Evolutionary conservation across 805 yeast genomes (phyloP).

Genomic region (Sungouiella thailandica): DNA sequence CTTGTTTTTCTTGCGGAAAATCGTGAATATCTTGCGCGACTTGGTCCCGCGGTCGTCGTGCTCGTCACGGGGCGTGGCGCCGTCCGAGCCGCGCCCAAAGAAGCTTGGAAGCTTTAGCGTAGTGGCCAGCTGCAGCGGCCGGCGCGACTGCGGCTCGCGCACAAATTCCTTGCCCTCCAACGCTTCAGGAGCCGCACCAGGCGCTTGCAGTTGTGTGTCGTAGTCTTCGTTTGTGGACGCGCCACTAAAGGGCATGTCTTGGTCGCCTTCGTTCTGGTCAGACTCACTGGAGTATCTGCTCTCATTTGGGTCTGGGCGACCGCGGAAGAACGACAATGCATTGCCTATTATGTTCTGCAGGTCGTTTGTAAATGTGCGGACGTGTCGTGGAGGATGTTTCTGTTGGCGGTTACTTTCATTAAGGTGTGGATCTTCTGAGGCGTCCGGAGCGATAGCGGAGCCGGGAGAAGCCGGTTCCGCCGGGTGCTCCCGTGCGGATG

Average conservation of each 20-base stretch:
- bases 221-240: conserved; percentile 1
- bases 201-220: neutral
- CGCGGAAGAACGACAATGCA: conserved; percentile 27
- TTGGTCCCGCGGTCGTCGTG: conserved; percentile 14
- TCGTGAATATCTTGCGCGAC: conserved; percentile 17
- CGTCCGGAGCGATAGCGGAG: no score
- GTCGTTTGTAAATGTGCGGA: neutral
- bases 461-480: no score
- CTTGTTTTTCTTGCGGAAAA: conserved; percentile 22
- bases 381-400: neutral
- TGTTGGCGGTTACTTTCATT: neutral
- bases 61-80: conserved; percentile 5
- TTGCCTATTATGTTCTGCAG: conserved; percentile 17
- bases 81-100: conserved; percentile 7
- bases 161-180: neutral
- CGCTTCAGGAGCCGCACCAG: neutral
- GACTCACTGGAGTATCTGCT: conserved; percentile 26
- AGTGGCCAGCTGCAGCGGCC: conserved; percentile 1
- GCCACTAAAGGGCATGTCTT: conserved; percentile 14
- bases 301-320: conserved; percentile 26
- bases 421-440: no score
- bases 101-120: conserved; percentile 10
- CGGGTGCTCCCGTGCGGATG: no score
- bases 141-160: neutral
- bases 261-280: conserved; percentile 22